Evolutionary conservation across 352 stramenopile genomes (phyloP).

Genomic region (Globisporangium mamillatum): DNA sequence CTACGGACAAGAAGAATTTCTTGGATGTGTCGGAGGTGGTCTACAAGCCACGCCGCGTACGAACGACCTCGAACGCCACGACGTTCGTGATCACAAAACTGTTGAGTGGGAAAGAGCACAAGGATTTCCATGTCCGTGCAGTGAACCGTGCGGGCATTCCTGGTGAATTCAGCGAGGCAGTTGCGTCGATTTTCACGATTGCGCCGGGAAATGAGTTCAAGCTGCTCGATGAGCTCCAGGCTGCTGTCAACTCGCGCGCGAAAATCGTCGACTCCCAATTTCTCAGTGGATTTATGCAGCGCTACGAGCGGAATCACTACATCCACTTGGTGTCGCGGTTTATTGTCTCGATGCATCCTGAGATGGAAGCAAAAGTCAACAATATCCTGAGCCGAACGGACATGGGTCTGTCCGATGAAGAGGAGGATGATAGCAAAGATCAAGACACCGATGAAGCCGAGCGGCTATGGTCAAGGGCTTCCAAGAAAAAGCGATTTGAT

Average conservation of each 20-base stretch:
- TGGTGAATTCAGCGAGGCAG: constrained; percentile 39
- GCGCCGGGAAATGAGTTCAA: constrained; percentile 61
- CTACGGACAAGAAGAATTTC: constrained; percentile 30
- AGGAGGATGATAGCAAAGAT: background rate
- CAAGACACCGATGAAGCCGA: constrained; percentile 8
- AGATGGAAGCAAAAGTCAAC: constrained; percentile 45
- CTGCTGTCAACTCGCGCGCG: constrained; percentile 68
- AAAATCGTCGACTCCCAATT: constrained; percentile 73
- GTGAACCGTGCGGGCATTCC: constrained; percentile 56
- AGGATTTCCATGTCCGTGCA: constrained; percentile 59
- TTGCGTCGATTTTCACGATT: constrained; percentile 65
- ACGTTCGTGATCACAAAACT: constrained; percentile 43
- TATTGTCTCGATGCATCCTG: constrained; percentile 53
- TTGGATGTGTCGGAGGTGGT: constrained; percentile 57
- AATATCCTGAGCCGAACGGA: constrained; percentile 36
- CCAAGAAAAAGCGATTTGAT: constrained; percentile 38
- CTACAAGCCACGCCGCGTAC: constrained; percentile 51
- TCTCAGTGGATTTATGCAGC: constrained; percentile 80
- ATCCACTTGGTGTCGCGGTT: constrained; percentile 64
- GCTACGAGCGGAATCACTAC: constrained; percentile 70
- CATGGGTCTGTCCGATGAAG: background rate
- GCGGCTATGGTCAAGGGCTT: constrained; percentile 8
- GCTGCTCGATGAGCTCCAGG: constrained; percentile 74
- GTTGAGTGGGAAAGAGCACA: constrained; percentile 63
- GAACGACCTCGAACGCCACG: constrained; percentile 37